Evolutionary conservation across 257 asterid genomes (phyloP).

Genomic region (Capsicum rhomboideum): DNA sequence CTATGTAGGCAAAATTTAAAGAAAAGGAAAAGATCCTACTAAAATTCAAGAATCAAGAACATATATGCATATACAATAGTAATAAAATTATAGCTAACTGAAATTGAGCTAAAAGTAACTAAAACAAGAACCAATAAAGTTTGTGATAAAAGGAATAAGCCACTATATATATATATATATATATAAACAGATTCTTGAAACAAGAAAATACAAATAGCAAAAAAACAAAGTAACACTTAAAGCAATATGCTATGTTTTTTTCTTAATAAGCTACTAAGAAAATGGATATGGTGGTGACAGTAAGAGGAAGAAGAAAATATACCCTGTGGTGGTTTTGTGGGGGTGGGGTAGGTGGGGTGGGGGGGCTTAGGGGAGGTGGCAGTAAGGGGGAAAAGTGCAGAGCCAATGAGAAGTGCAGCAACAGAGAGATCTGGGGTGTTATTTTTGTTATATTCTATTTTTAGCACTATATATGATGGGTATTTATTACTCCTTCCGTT

Average conservation of each 20-base stretch:
- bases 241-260: neutral
- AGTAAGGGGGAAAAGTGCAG: neutral
- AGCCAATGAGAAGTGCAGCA: neutral
- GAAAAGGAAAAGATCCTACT: neutral
- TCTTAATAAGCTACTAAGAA: neutral
- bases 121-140: neutral
- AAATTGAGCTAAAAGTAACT: neutral
- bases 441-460: neutral
- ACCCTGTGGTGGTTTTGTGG: neutral
- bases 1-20: neutral
- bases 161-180: neutral
- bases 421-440: slow-evolving; percentile 1
- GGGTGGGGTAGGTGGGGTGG: neutral
- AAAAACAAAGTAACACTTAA: neutral
- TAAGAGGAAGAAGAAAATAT: neutral
- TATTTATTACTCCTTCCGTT: neutral
- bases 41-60: neutral
- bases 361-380: neutral
- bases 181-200: neutral
- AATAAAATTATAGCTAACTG: neutral
- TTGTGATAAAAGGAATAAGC: neutral
- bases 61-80: neutral
- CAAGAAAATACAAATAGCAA: neutral
- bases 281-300: neutral
- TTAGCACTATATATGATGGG: neutral